A percentile compares a stretch with the other conserved stretches of the same genome.
These are phyloP conservation scores for Cruciata laevipes DNA, from an alignment of 257 asterid genomes.

Conservation along the genomic window DNA sequence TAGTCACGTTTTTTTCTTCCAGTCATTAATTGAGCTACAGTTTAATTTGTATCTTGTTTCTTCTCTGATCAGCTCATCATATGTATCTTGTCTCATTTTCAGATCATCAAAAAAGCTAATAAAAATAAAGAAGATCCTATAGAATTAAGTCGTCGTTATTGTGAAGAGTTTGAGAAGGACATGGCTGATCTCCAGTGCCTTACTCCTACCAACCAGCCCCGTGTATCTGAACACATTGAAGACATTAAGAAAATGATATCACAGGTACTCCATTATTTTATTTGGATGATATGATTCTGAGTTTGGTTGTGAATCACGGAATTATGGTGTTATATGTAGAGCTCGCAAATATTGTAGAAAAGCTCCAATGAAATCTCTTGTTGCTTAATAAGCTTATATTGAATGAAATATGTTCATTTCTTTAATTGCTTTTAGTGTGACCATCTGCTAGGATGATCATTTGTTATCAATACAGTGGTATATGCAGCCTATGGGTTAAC, in stretches of 20 bases:
- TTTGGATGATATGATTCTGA: background rate
- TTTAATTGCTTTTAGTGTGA: too few species aligned
- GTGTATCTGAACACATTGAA: conserved; percentile 67
- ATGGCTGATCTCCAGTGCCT: conserved; percentile 87
- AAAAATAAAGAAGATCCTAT: conserved; percentile 54
- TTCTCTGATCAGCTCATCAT: background rate
- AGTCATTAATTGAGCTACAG: background rate
- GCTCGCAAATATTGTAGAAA: background rate
- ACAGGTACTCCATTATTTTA: conserved; percentile 37
- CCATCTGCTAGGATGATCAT: background rate
- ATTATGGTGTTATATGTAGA: background rate
- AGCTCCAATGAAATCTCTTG: background rate
- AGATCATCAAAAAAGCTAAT: conserved; percentile 76
- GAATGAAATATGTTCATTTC: background rate
- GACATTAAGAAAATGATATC: conserved; percentile 71
- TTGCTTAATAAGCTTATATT: too few species aligned
- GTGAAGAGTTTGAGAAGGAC: conserved; percentile 69
- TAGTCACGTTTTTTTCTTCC: background rate
- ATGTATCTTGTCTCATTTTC: conserved; percentile 13
- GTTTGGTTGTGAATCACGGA: background rate
- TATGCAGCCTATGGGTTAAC: background rate
- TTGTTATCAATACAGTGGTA: background rate
- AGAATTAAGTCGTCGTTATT: conserved; percentile 61
- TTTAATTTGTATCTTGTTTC: too few species aligned
- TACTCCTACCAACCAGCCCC: conserved; percentile 69